phyloP scores from a whole-genome alignment of 176 grass and related monocot genomes.

The Musa schizocarpa region DNA sequence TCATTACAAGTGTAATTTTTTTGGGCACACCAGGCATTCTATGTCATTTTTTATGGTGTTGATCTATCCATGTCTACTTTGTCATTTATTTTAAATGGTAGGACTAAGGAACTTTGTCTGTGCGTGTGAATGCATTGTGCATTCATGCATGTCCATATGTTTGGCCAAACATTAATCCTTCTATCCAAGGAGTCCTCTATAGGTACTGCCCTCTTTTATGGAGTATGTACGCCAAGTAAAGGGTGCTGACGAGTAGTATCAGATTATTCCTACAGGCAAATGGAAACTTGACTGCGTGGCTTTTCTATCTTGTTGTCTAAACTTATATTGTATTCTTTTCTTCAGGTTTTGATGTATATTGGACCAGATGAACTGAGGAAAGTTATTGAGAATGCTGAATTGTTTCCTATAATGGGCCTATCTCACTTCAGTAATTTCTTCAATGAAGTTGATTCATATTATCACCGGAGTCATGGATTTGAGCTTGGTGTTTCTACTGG shows the following conservation, averaged over 20 bases:
- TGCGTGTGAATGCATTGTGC: no score
- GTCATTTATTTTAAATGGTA: not conserved
- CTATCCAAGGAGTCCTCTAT: no score
- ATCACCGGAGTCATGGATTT: conserved; percentile 43
- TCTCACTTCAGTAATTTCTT: conserved; percentile 74
- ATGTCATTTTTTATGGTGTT: no score
- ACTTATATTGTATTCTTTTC: not conserved
- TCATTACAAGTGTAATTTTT: no score
- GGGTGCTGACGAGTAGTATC: not conserved
- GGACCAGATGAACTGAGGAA: conserved; percentile 64
- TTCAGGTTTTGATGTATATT: conserved; percentile 83
- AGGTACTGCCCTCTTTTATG: no score
- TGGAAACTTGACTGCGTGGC: not conserved
- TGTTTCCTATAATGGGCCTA: conserved; percentile 90
- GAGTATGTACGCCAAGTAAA: no score
- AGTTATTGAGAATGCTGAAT: conserved; percentile 69
- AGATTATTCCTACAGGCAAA: no score
- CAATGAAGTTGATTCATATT: conserved; percentile 75
- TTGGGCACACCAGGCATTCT: no score
- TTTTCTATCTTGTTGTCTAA: no score
- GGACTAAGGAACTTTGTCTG: not conserved
- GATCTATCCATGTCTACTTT: no score
- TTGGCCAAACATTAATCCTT: no score
- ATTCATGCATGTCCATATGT: no score
- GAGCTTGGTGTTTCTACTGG: conserved; percentile 68